Evolutionary conservation across 768 basidiomycete genomes (phyloP).

Genomic region (Calvatia gigantea): DNA sequence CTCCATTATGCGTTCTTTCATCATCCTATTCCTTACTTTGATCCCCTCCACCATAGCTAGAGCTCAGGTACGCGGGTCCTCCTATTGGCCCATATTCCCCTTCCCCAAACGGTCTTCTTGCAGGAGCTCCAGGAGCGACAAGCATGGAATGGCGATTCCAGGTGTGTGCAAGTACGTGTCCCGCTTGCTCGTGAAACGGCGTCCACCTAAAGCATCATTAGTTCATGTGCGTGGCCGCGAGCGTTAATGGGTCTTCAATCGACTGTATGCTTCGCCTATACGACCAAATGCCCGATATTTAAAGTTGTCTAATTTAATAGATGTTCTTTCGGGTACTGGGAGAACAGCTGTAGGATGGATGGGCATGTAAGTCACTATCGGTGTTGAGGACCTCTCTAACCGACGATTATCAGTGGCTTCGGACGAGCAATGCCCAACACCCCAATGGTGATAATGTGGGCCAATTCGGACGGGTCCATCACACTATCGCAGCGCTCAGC

Average conservation of each 20-base stretch:
- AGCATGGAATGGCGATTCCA: constrained; percentile 21
- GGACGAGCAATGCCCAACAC: constrained; percentile 50
- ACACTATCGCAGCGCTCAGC: constrained; percentile 67
- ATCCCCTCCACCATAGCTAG: background rate
- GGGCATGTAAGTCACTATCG: constrained; percentile 44
- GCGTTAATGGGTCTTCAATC: constrained; percentile 41
- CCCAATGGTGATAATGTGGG: constrained; percentile 76
- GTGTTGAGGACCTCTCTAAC: background rate
- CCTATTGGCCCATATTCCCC: background rate
- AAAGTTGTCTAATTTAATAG: constrained; percentile 23
- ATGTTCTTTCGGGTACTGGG: constrained; percentile 45
- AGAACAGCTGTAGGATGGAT: constrained; percentile 48
- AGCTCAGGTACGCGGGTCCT: background rate
- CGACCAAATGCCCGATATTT: background rate
- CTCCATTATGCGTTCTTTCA: background rate
- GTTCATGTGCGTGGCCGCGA: constrained; percentile 47
- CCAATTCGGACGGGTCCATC: constrained; percentile 54
- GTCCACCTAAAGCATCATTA: constrained; percentile 17
- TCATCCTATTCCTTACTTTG: background rate
- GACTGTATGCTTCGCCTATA: constrained; percentile 31
- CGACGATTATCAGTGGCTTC: constrained; percentile 45
- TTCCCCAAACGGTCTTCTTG: background rate
- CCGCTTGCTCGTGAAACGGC: background rate
- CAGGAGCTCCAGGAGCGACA: constrained; percentile 1
- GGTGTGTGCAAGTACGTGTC: constrained; percentile 26